Conservation (phyloP, 768 basidiomycete genomes). For the Tubosaeta sp. region DNA sequence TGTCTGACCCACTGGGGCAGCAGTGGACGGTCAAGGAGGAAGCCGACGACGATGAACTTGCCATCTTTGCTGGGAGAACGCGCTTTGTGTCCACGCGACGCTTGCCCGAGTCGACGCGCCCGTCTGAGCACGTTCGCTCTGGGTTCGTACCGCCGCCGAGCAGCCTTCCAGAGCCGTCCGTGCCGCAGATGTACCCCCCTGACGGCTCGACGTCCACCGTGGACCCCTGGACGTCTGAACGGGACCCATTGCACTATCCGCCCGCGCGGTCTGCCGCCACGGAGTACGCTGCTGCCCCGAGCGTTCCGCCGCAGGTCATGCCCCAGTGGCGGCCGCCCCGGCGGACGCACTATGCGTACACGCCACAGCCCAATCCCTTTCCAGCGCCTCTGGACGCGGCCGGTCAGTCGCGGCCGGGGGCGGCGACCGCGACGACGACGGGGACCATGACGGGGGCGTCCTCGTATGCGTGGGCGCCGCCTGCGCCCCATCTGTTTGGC, state of each 20-base stretch:
- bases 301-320: constrained; percentile 8
- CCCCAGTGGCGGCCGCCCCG: constrained; percentile 28
- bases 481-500: not conserved
- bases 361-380: constrained; percentile 13
- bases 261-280: not conserved
- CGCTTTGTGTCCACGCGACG: constrained; percentile 52
- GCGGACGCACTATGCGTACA: constrained; percentile 26
- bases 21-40: constrained; percentile 53
- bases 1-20: constrained; percentile 29
- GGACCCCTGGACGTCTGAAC: constrained; percentile 20
- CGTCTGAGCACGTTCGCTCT: constrained; percentile 6
- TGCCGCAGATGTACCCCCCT: constrained; percentile 10
- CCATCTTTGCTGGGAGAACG: constrained; percentile 66
- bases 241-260: constrained; percentile 7
- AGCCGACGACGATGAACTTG: constrained; percentile 55
- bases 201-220: constrained; percentile 12
- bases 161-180: constrained; percentile 1
- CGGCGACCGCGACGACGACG: constrained; percentile 12
- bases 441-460: not conserved
- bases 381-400: constrained; percentile 3
- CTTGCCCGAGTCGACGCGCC: constrained; percentile 19
- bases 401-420: not conserved
- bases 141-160: not conserved
- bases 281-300: constrained; percentile 4
- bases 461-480: constrained; percentile 13